Evolutionary conservation across 2,329 filamentous ascomycete species (phyloP).

Genomic region (Graphiopsis chlorocephala): DNA sequence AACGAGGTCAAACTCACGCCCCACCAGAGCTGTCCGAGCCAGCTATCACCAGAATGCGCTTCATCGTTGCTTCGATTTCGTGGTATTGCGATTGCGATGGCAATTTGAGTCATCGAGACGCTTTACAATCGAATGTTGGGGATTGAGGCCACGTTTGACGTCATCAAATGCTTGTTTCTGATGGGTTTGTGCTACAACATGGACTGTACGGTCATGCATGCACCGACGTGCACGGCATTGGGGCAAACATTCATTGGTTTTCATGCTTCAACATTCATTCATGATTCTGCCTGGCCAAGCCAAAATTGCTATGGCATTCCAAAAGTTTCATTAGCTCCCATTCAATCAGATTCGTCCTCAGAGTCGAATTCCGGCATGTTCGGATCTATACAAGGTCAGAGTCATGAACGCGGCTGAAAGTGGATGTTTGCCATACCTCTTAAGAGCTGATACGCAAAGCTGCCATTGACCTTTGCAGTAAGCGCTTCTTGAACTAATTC

Average conservation of each 20-base stretch:
- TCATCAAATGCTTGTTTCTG: constrained; percentile 10
- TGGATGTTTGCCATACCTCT: constrained; percentile 36
- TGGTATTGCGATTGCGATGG: constrained; percentile 2
- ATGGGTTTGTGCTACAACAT: constrained; percentile 8
- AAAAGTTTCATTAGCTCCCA: not conserved
- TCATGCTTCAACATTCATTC: not conserved
- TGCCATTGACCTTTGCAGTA: constrained; percentile 40
- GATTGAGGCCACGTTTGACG: constrained; percentile 6
- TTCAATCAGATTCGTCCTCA: constrained; percentile 43
- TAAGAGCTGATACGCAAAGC: constrained; percentile 44
- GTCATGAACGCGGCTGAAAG: not conserved
- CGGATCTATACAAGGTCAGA: constrained; percentile 37
- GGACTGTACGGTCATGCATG: not conserved
- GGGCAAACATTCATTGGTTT: not conserved
- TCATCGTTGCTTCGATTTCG: constrained; percentile 27
- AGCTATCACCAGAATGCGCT: constrained; percentile 73
- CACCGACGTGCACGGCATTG: not conserved
- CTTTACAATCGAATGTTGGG: not conserved
- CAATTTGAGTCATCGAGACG: constrained; percentile 7
- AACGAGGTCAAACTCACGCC: constrained; percentile 61
- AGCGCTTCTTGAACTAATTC: constrained; percentile 39
- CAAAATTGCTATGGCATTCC: not conserved
- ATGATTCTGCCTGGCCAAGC: not conserved
- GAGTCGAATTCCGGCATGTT: constrained; percentile 43
- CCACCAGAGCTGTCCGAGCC: constrained; percentile 90